Base-by-base conservation (phyloP, 2,329 filamentous ascomycete genomes). In the Cladophialophora yegresii region DNA sequence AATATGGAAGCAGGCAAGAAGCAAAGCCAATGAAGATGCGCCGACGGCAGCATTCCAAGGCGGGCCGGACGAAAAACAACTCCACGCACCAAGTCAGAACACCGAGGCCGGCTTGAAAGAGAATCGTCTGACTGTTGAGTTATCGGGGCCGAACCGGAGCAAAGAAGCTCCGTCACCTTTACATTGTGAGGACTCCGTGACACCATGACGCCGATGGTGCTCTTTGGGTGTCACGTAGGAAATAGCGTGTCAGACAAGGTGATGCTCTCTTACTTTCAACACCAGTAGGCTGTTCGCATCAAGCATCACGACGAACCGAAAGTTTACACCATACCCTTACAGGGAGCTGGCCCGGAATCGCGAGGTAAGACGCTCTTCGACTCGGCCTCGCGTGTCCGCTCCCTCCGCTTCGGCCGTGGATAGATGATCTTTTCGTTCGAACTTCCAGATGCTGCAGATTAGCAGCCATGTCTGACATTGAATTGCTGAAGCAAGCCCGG, bases 391-490 rank as follows among this genome's bases (percentile, higher is more conserved):
- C 36, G 10, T 6, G 16, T 20, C n/a, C 13, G 8, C 13, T n/a
- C n/a, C n/a, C 36, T 43, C 36, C 36, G 36, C 36, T 16, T 43
- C 36, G 36, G 36, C 36, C 36, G 8, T 2, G 32, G 13, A 16
- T 16, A 40, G 33, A 4, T 40, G 33, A 40, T 40, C 12, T 16
- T 40, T 40, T 16, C 33, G 33, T 40, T 40, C 33, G 33, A 43
- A 9, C 16, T 16, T 5, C 36, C 36, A 43, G 13, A 43, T 43
- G 36, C 36, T n/a, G 36, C 36, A 7, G 36, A 43, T 5, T 20
- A 16, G 36, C n/a, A n/a, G 16, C 16, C 6, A 63, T 63, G 61
- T 63, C 61, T 30, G 55, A 63, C 16, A 13, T 16, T 22, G 55
- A 54, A 55, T n/a, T 43, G 20, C 43, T 23, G 32, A 58, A 47